Base-by-base conservation (phyloP, 345 rosid species). In the Salix koriyanagi region DNA sequence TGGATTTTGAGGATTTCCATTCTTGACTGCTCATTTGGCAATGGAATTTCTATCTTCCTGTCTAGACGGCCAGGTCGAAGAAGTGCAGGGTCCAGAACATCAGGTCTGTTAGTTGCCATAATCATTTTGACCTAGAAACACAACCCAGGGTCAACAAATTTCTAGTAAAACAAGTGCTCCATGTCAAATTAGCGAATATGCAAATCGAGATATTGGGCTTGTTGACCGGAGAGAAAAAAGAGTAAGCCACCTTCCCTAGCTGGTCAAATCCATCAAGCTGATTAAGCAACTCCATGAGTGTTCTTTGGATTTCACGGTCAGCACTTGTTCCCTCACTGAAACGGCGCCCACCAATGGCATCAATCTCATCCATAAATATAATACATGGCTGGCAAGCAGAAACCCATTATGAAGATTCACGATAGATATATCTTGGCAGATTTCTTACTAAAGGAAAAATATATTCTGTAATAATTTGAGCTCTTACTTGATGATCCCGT, bases 281-380 rank as follows among this genome's bases (percentile, higher is more conserved):
- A 83, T 96, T 96, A 67, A 96, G 99, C 64, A 96, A 86, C 86
- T 96, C 99, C 98, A 96, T 93, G 2, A 96, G 84, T 37, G 99
- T 96, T 87, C 99, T 91, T 79, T 96, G 99, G 76, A 93, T 93
- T 90, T 96, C 99, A 85, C 99, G 97, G 73, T 96, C 99, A 74
- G 98, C 99, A 79, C 99, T 96, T 54, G 98, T 96, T 74, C 99
- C 99, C 81, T 96, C 98, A 41, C 98, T 96, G 72, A 93, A 96
- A 78, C 99, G 99, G 70, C 98, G 96, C 36, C 99, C 98, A 79
- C 99, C 98, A 83, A 96, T 96, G 50, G 99, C 99, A 91, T 96
- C 99, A 77, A 96, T 96, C 83, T 96, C 98, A 87, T 96, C 99
- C 99, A 96, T 96, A 84, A 96, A 96, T 69, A 96, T 96, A 80